Base-by-base conservation (phyloP, 352 stramenopile genomes). In the Blastocystis sp. region DNA sequence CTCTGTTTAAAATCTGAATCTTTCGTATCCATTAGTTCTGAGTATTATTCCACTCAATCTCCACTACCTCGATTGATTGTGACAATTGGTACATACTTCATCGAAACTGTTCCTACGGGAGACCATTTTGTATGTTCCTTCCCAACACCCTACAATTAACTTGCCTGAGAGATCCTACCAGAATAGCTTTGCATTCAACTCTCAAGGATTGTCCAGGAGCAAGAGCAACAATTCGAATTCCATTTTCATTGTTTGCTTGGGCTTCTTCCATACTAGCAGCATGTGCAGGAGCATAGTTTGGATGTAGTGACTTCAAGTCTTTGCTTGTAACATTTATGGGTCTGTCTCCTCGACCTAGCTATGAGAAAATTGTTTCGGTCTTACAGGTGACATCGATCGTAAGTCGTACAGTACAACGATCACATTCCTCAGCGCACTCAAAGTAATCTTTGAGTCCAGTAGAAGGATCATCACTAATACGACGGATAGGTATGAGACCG, bases 251-350 rank as follows among this genome's bases (percentile, higher is more conserved):
- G 6, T 66, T 51, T 51, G 65, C 65, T 12, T 24, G 65, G 6
- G 49, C 46, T 37, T 83, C 71, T 42, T 65, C 71, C 6, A 24
- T 32, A 24, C 46, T 66, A 6, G 46, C 51, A 9, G 71, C 52
- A 43, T 83, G 71, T 5, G 71, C 71, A 19, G 71, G 71, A 27
- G 71, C 71, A 16, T 83, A 83, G 43, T 83, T 66, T 37, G 71
- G 71, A 66, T 83, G 56, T 19, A 19, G 14, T n/a, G 71, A 65
- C 12, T 52, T 83, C 14, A 83, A 54, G 54, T 83, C 49, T 29
- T 83, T 83, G 71, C 71, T 83, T 16, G 71, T 83, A n/a, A 83
- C 71, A 21, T 83, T 67, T 32, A 83, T 65, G 6, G 71, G 71
- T 27, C 49, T 83, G 54, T 83, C 52, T n/a, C 71, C 71, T 11